Percentiles rank a stretch among this genome's conserved stretches.
Evolutionary conservation across 140 eudicot species (phyloP).

Genomic region (Cichorium intybus): DNA sequence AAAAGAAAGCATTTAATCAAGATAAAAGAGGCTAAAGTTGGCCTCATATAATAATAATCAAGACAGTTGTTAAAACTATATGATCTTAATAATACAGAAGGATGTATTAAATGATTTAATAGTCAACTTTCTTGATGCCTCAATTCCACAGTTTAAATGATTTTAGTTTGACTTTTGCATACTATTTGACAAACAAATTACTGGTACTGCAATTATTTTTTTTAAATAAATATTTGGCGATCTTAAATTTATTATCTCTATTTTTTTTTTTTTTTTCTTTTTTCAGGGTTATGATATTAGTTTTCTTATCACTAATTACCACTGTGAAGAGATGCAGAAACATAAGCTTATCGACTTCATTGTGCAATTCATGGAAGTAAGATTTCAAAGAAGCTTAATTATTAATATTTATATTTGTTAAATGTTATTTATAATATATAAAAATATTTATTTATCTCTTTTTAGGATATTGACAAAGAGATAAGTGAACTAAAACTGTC

Average conservation of each 20-base stretch:
- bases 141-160: no score
- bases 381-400: neutral
- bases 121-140: no score
- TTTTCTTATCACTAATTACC: slow-evolving; percentile 93
- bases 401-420: neutral
- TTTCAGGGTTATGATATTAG: slow-evolving; percentile 96
- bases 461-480: slow-evolving; percentile 96
- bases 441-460: slow-evolving; percentile 3
- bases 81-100: no score
- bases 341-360: slow-evolving; percentile 91
- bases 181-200: no score
- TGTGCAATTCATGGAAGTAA: slow-evolving; percentile 98
- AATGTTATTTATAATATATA: neutral
- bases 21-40: no score
- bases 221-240: no score
- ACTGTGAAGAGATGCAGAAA: slow-evolving; percentile 97
- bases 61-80: no score
- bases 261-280: neutral
- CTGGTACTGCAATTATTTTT: no score
- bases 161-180: no score
- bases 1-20: no score
- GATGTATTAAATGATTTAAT: no score
- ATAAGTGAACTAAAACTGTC: slow-evolving; percentile 86
- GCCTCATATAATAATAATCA: no score
- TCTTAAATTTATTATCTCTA: neutral